Conservation (phyloP, 2,329 filamentous ascomycete species). For the Venturiaceae sp. region DNA sequence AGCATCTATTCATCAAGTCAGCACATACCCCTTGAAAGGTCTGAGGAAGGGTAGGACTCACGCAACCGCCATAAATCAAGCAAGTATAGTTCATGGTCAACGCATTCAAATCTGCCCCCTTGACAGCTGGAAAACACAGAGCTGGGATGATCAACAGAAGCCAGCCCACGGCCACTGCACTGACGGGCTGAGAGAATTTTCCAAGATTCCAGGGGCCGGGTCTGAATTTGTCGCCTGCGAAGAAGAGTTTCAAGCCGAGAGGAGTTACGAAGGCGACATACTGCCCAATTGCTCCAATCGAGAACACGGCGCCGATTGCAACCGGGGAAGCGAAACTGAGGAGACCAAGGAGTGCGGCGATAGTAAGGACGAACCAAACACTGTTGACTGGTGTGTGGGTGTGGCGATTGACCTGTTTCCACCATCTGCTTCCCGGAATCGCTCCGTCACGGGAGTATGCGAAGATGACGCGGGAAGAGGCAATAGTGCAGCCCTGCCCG, state of each 20-base stretch:
- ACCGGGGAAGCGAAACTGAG: conserved; percentile 17
- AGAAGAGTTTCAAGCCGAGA: conserved; percentile 55
- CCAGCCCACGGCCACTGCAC: conserved; percentile 30
- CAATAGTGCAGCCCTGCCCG: conserved; percentile 43
- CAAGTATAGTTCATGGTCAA: conserved; percentile 61
- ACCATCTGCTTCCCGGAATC: conserved; percentile 36
- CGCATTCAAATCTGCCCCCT: conserved; percentile 42
- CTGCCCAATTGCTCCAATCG: conserved; percentile 43
- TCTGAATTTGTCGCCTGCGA: conserved; percentile 41
- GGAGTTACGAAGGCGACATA: conserved; percentile 49
- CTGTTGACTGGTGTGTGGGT: conserved; percentile 44
- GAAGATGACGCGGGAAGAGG: conserved; percentile 43
- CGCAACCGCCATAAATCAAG: conserved; percentile 51
- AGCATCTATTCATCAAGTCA: conserved; percentile 39
- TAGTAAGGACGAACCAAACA: conserved; percentile 36
- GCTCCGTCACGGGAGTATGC: conserved; percentile 45
- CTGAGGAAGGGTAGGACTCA: neutral
- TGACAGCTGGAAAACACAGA: conserved; percentile 52
- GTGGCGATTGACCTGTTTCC: conserved; percentile 38
- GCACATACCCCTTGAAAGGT: neutral
- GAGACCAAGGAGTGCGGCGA: conserved; percentile 31
- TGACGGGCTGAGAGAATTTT: conserved; percentile 6
- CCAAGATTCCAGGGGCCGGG: conserved; percentile 12
- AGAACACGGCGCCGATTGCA: conserved; percentile 44
- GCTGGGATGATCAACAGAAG: conserved; percentile 59